Evolutionary conservation across 495 filamentous ascomycete genomes (phyloP), one percentile per base, ranked within the genome.

Genomic region (Neurospora cerealis): DNA sequence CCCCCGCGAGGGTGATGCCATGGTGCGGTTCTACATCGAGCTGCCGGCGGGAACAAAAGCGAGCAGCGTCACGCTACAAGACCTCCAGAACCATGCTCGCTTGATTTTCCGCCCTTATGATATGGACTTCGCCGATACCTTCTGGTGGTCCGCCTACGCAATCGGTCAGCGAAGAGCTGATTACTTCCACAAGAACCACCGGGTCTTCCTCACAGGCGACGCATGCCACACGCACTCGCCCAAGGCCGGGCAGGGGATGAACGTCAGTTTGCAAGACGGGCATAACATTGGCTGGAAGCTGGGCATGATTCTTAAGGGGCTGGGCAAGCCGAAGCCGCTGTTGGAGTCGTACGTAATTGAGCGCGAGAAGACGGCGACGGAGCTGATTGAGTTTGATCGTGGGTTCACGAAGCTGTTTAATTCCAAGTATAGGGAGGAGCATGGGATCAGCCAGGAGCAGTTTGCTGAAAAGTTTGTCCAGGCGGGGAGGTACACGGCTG

Each of bases 221-320:
- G 91, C 91, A 0, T 89, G 88, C 48, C 91, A 93, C 78, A 93
- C 91, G 0, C 91, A 93, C 77, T 89, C 87, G 7, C 91, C 91
- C 0, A 92, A 92, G 78, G 90, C 90, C 0, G 92, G 91, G 0
- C 91, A 92, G 77, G 91, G 91, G 3, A 91, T 93, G 90, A 93
- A 93, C 69, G 86, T 91, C 44, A 88, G 85, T 44, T 83, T 86
- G 60, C 84, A 86, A 28, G 84, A 86, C 69, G 84, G 83, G 0
- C 83, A 87, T 76, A 94, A 96, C 72, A 87, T 94, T 42, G 92
- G 92, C 24, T 95, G 92, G 93, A 95, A 96, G 80, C 83, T 96
- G 5, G 91, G 88, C 1, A 80, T 86, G 36, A 86, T 95, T 1
- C 79, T 93, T 15, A 86, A 82, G 40, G 89, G 89, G 15, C 81